Evolutionary conservation across 2,329 filamentous ascomycete genomes (phyloP), one percentile per base, ranked within the genome.

Genomic region (Aspergillus carbonarius): DNA sequence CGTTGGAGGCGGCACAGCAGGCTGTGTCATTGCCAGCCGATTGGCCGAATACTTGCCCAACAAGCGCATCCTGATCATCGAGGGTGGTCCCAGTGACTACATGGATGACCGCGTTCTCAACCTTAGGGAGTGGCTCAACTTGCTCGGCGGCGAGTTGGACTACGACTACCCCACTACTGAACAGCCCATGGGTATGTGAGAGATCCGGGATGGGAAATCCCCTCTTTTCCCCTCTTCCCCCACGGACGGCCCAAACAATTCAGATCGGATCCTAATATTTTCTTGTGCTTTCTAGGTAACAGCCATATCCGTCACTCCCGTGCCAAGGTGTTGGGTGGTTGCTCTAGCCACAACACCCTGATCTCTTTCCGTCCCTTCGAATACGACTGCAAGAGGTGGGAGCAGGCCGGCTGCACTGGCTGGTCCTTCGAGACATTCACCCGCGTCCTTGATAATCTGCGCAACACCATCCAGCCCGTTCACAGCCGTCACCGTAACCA

Each of bases 301-400:
- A 95, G 90, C 57, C 85, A 92, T 79, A 96, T 96, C 79, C 88
- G 92, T 64, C 92, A 96, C 80, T 96, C 92, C 13, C 88, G 92
- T 62, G 92, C 92, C 63, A 96, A 96, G 81, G 92, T 96, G 39
- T 84, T 96, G 30, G 92, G 92, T 66, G 92, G 92, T 66, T 96
- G 92, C 82, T 96, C 92, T 46, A 93, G 90, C 60, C 92, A 96
- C 83, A 96, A 96, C 79, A 96, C 92, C 18, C 82, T 96, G 69
- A 96, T 96, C 76, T 95, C 90, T 17, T 96, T 96, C 85, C 86
- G 92, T 25, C 91, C 92, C 7, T 96, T 96, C 72, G 87, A 92
- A 75, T 93, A 96, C 75, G 92, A 96, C 76, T 85, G 90, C 79
- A 84, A 91, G 71, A 84, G 90, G 68, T 96, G 92, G 92, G 88